Conservation (phyloP, 768 basidiomycete genomes). For the Psilocybe sp. region DNA sequence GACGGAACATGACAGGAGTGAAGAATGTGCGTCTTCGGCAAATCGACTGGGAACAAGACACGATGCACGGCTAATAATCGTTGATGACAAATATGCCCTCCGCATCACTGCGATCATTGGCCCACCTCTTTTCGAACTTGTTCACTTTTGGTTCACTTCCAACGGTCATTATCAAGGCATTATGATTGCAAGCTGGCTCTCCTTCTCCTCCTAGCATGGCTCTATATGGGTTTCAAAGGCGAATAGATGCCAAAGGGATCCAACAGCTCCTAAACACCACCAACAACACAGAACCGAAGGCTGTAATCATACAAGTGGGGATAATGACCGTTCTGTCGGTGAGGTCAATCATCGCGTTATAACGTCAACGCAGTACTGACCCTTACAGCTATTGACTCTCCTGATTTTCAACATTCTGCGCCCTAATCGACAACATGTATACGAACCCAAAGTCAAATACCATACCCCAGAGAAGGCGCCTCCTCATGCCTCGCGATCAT, state of each 20-base stretch:
- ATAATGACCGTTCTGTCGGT: constrained; percentile 60
- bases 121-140: too few species aligned
- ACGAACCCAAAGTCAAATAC: constrained; percentile 86
- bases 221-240: not conserved
- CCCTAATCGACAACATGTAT: constrained; percentile 68
- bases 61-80: too few species aligned
- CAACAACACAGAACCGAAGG: constrained; percentile 54
- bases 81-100: too few species aligned
- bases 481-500: constrained; percentile 66
- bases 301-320: constrained; percentile 57
- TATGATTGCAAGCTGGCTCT: too few species aligned
- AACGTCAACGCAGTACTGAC: constrained; percentile 44
- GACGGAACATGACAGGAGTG: too few species aligned
- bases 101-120: too few species aligned
- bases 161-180: too few species aligned
- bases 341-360: constrained; percentile 15
- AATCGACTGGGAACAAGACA: too few species aligned
- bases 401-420: constrained; percentile 67
- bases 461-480: constrained; percentile 65
- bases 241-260: constrained; percentile 16
- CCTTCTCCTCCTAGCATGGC: too few species aligned
- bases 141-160: too few species aligned
- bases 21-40: too few species aligned
- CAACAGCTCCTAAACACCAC: constrained; percentile 22
- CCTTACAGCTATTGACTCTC: constrained; percentile 53